Evolutionary conservation across 331 rosid genomes (phyloP).

Genomic region (Malus hybrid): DNA sequence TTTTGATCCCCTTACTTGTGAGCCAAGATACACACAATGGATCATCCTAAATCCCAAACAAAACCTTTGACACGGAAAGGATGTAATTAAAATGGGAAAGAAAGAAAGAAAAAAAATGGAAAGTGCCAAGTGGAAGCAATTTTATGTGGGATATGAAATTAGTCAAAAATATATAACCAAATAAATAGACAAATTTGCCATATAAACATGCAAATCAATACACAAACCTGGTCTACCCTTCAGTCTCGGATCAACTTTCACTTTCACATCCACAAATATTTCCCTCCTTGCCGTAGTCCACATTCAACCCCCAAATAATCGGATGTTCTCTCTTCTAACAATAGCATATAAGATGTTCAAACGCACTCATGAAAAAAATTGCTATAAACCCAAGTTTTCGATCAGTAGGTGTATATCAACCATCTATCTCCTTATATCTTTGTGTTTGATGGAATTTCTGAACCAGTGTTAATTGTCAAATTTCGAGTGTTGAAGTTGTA

Average conservation of each 20-base stretch:
- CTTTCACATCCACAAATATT: neutral
- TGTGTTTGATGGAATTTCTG: neutral
- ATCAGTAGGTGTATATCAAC: too few relatives aligned
- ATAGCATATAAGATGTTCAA: slow-evolving; percentile 1
- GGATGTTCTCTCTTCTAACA: neutral
- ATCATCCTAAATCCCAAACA: neutral
- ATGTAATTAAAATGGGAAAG: neutral
- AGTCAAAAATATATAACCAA: neutral
- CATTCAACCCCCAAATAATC: slow-evolving; percentile 4
- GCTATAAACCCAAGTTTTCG: neutral
- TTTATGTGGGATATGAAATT: neutral
- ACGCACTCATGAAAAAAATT: neutral
- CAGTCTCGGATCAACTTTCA: neutral
- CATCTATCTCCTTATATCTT: neutral
- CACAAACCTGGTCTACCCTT: neutral
- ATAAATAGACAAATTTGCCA: neutral
- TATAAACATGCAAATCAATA: neutral
- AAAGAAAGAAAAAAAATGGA: neutral
- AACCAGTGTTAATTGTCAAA: neutral
- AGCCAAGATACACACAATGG: neutral
- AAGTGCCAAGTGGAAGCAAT: neutral
- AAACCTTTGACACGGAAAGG: neutral
- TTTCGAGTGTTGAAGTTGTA: neutral
- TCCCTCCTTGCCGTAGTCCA: neutral
- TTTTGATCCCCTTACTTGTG: neutral